Evolutionary conservation across 495 filamentous ascomycete genomes (phyloP), one percentile per base, ranked within the genome.

Genomic region (Aspergillus campestris): DNA sequence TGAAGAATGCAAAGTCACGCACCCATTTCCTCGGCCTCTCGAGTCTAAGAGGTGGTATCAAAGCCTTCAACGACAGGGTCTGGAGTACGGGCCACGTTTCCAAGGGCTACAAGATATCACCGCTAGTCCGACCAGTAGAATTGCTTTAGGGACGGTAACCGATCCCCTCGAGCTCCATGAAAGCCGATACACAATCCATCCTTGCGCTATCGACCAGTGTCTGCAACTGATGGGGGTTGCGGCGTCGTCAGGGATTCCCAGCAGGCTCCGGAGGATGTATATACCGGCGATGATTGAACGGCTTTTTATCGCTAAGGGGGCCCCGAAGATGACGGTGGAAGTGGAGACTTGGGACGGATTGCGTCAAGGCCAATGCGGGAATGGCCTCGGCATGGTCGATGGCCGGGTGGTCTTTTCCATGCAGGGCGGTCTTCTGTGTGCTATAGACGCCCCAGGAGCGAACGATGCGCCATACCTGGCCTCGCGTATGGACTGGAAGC

Each of bases 191-290:
- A 18, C 52, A 0, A 44, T 68, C 3, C 72, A 77, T 38, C 69
- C 73, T 1, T 50, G 55, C 9, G 51, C 51, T 7, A 70, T 76
- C 18, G 73, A 76, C 38, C 53, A 53, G 5, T 65, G 59, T 36
- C 40, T 77, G 10, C 70, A 74, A 41, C 45, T 67, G 1, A 36
- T 62, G 24, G 55, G 55, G 8, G 54, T 63, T 6, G 70, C 73
- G 31, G 40, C 30, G 12, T 51, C 45, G 1, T 48, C 52, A 24
- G 65, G 58, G 0, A 33, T 56, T 1, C 49, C 54, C 31, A 58
- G 59, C 29, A n/a, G n/a, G n/a, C n/a, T n/a, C n/a, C n/a, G n/a
- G n/a, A n/a, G 55, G 55, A 38, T 52, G 15, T 39, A 38, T 29
- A 37, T 50, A 4, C 47, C 47, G 3, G 40, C 47, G 6, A 24